These are phyloP conservation scores for Ophiostoma ips DNA, from an alignment of 2,329 filamentous ascomycete genomes.

Conservation along the genomic window DNA sequence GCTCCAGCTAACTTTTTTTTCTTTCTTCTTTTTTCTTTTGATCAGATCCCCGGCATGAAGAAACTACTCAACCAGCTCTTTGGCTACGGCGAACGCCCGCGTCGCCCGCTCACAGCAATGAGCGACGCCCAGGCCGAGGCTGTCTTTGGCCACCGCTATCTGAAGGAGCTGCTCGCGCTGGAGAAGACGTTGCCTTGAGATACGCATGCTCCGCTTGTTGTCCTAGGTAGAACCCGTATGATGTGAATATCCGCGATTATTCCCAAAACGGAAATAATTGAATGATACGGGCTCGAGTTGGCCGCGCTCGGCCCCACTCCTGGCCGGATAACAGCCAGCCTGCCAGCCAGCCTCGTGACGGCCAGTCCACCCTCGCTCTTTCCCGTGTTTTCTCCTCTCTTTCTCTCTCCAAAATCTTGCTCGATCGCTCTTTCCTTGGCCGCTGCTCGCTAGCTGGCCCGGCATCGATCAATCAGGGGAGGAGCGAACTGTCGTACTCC, in stretches of 20 bases:
- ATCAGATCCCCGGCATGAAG: slow-evolving; percentile 16
- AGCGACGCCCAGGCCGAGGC: slow-evolving; percentile 9
- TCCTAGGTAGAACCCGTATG: neutral
- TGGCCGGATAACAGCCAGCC: neutral
- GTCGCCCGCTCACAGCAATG: slow-evolving; percentile 15
- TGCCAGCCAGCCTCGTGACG: too few relatives aligned
- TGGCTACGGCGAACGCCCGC: slow-evolving; percentile 12
- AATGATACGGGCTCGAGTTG: neutral
- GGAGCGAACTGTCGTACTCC: too few relatives aligned
- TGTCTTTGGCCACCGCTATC: slow-evolving; percentile 7
- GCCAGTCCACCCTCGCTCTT: too few relatives aligned
- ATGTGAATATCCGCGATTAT: neutral
- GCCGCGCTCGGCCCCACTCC: neutral
- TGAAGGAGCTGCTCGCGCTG: slow-evolving; percentile 6
- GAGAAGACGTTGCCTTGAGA: neutral
- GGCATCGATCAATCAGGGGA: too few relatives aligned
- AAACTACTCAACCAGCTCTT: slow-evolving; percentile 13
- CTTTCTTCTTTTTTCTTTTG: neutral
- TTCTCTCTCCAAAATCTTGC: too few relatives aligned
- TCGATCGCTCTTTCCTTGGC: too few relatives aligned
- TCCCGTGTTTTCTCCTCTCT: too few relatives aligned
- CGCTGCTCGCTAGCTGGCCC: too few relatives aligned
- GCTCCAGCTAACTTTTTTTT: neutral
- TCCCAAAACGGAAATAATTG: neutral
- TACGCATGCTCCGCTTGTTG: too few relatives aligned